These are phyloP conservation scores for Oidiodendron maius DNA, from an alignment of 495 filamentous ascomycete genomes.

Conservation along the genomic window DNA sequence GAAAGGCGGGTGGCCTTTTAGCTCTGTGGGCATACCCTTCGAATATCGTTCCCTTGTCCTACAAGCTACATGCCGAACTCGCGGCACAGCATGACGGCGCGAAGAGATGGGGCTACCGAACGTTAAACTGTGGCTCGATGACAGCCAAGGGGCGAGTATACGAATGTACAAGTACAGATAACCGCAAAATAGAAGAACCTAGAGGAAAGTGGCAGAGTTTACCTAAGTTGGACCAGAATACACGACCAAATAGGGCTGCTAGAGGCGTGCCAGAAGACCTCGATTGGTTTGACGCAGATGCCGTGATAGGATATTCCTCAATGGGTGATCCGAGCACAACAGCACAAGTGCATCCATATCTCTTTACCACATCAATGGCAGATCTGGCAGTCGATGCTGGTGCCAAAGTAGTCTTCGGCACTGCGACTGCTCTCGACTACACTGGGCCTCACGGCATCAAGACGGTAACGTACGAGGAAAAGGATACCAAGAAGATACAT, in stretches of 20 bases:
- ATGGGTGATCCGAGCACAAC: conserved; percentile 80
- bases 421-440: conserved; percentile 58
- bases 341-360: conserved; percentile 90
- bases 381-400: conserved; percentile 71
- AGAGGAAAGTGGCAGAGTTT: conserved; percentile 50
- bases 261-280: conserved; percentile 71
- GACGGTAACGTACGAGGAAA: conserved; percentile 71
- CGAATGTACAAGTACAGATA: neutral
- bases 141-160: conserved; percentile 13
- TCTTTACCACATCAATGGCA: conserved; percentile 86
- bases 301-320: conserved; percentile 64
- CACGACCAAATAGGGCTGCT: conserved; percentile 50
- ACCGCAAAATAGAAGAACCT: neutral
- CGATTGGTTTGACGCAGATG: conserved; percentile 74
- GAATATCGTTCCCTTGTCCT: conserved; percentile 82
- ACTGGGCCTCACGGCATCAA: conserved; percentile 43
- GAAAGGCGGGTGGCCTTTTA: conserved; percentile 89
- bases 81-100: conserved; percentile 80
- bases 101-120: conserved; percentile 82
- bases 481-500: conserved; percentile 44
- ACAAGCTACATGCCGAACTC: conserved; percentile 73
- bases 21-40: conserved; percentile 90
- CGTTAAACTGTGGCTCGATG: conserved; percentile 58
- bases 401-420: conserved; percentile 62
- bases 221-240: conserved; percentile 62